A percentile compares a stretch with the other conserved stretches of the same genome.
These are phyloP conservation scores for Apocynum venetum DNA, from an alignment of 257 asterid species.

Conservation along the genomic window DNA sequence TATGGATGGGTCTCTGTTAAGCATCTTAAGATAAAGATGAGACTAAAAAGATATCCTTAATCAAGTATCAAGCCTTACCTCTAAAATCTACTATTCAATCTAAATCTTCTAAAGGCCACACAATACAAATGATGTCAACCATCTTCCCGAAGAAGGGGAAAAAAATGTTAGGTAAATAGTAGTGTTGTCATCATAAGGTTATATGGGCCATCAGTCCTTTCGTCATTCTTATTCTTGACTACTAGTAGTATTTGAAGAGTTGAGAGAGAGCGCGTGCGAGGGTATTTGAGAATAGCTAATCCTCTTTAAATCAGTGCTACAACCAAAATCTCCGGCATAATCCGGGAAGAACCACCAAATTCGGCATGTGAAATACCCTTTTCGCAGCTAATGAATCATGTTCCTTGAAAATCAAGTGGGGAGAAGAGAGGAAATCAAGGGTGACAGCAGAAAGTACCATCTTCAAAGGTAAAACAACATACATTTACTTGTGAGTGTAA, in stretches of 20 bases:
- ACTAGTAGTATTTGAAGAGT: not conserved
- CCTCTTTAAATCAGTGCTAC: not conserved
- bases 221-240: not conserved
- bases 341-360: slow-evolving; percentile 6
- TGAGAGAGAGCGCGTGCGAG: not conserved
- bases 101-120: not conserved
- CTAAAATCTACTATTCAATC: not conserved
- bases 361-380: slow-evolving; percentile 6
- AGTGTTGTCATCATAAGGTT: not conserved
- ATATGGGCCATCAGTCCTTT: not conserved
- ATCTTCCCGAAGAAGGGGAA: not conserved
- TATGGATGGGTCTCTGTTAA: not conserved
- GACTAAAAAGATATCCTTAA: not conserved
- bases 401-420: not conserved
- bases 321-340: slow-evolving; percentile 6
- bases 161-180: not conserved
- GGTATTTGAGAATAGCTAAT: not conserved
- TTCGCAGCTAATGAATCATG: not conserved
- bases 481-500: not conserved
- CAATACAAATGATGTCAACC: not conserved
- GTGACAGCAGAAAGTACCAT: not conserved
- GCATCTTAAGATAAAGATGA: not conserved
- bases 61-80: not conserved
- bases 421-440: not conserved
- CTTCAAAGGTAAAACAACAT: not conserved